Conservation (phyloP, 768 basidiomycete species). For the Gloeostereum incarnatum region DNA sequence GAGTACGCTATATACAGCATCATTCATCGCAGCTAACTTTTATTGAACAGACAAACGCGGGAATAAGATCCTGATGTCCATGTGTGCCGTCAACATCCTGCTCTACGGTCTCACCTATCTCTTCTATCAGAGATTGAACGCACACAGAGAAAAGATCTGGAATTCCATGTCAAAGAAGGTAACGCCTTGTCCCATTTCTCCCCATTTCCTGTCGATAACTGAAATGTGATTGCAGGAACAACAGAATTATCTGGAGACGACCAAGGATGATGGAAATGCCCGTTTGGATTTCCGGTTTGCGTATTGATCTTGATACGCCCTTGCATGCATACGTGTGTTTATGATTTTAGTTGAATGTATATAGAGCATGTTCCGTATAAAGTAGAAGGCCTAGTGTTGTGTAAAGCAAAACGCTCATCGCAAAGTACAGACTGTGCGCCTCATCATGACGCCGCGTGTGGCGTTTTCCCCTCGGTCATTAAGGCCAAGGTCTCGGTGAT, state of each 20-base stretch:
- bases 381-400: too few species aligned
- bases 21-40: constrained; percentile 1
- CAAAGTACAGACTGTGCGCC: too few species aligned
- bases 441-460: too few species aligned
- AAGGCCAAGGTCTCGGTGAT: too few species aligned
- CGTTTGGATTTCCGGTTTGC: constrained; percentile 56
- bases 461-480: too few species aligned
- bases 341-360: too few species aligned
- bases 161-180: constrained; percentile 38
- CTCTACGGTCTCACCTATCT: constrained; percentile 41
- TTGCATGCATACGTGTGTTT: too few species aligned
- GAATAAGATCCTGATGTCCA: constrained; percentile 45
- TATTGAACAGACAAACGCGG: constrained; percentile 44
- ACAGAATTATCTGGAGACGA: constrained; percentile 48
- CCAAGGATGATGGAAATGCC: constrained; percentile 50
- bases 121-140: constrained; percentile 48
- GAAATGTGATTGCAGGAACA: constrained; percentile 29
- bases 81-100: constrained; percentile 42
- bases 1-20: constrained; percentile 4
- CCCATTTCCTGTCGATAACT: constrained; percentile 1
- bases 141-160: constrained; percentile 41
- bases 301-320: too few species aligned
- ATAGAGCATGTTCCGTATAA: too few species aligned
- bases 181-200: constrained; percentile 3
- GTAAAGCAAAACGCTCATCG: too few species aligned